A percentile compares a stretch with the other conserved stretches of the same genome.
These are phyloP conservation scores for Geotrichum macrosporum DNA, from an alignment of 1,139 yeast genomes.

Conservation along the genomic window DNA sequence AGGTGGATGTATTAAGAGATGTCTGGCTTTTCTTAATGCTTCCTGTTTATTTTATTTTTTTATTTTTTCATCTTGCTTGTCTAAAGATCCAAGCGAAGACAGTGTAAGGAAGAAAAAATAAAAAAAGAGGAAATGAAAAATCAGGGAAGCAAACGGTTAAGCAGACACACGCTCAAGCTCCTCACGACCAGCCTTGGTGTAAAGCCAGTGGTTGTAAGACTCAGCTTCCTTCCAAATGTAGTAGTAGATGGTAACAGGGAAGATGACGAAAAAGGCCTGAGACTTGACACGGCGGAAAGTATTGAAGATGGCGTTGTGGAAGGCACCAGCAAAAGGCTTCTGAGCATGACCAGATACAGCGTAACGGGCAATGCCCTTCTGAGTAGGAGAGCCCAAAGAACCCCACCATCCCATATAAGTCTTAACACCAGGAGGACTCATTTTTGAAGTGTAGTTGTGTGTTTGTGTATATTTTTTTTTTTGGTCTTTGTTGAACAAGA, in stretches of 20 bases:
- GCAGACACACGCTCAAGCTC: conserved; percentile 55
- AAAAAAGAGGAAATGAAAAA: too few relatives aligned
- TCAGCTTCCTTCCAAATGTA: conserved; percentile 83
- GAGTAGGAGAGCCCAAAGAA: conserved; percentile 41
- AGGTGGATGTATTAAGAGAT: too few relatives aligned
- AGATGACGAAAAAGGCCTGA: conserved; percentile 70
- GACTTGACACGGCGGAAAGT: conserved; percentile 88
- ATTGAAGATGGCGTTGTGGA: conserved; percentile 86
- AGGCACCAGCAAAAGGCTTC: conserved; percentile 82
- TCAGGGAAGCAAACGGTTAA: too few relatives aligned
- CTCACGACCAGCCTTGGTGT: conserved; percentile 97
- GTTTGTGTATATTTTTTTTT: too few relatives aligned
- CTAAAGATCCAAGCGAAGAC: too few relatives aligned
- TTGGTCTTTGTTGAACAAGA: too few relatives aligned
- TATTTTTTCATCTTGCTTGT: too few relatives aligned
- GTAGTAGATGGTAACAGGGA: conserved; percentile 81
- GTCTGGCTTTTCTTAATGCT: too few relatives aligned
- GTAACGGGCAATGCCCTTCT: conserved; percentile 44
- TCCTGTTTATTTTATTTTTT: too few relatives aligned
- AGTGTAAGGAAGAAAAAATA: too few relatives aligned
- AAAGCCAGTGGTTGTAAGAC: conserved; percentile 88
- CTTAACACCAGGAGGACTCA: conserved; percentile 73
- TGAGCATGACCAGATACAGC: conserved; percentile 92
- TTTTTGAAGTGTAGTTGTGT: conserved; percentile 36
- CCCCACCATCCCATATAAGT: conserved; percentile 99